Conservation (phyloP, 164 flowering plant species). For the Brasenia schreberi region DNA sequence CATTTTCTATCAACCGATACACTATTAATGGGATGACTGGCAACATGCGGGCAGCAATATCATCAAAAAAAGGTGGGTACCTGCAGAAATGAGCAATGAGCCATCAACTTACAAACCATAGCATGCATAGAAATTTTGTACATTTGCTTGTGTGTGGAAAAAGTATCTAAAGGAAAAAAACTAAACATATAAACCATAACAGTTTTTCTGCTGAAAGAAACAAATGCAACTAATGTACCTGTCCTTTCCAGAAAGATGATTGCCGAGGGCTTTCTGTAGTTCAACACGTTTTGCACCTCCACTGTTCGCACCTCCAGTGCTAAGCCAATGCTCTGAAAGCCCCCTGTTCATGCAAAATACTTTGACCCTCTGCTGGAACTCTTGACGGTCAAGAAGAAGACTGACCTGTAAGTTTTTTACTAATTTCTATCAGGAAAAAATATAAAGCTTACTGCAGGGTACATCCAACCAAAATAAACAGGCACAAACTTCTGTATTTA, state of each 20-base stretch:
- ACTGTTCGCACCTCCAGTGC: slow-evolving; percentile 8
- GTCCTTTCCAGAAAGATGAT: slow-evolving; percentile 93
- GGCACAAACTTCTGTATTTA: no score
- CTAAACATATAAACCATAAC: no score
- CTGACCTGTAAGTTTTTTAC: slow-evolving; percentile 39
- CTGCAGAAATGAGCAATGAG: slow-evolving; percentile 26
- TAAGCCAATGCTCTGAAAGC: slow-evolving; percentile 82
- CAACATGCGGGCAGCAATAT: slow-evolving; percentile 82
- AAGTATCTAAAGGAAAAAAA: no score
- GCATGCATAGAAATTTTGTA: no score
- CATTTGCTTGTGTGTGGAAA: no score
- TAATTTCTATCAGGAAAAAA: no score
- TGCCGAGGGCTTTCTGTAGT: slow-evolving; percentile 87
- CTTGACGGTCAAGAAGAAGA: slow-evolving; percentile 68
- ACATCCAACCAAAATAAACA: no score
- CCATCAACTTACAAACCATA: no score
- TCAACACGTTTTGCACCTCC: slow-evolving; percentile 73
- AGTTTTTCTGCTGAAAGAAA: background rate
- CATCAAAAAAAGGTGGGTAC: slow-evolving; percentile 90
- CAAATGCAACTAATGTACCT: slow-evolving; percentile 34
- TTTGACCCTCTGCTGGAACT: slow-evolving; percentile 77
- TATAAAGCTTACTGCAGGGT: no score
- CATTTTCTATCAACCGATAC: slow-evolving; percentile 92
- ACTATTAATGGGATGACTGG: slow-evolving; percentile 87
- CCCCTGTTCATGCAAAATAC: slow-evolving; percentile 55